These are phyloP conservation scores for Dothideomycetes sp. DNA, from an alignment of 2,329 filamentous ascomycete species.

Conservation along the genomic window DNA sequence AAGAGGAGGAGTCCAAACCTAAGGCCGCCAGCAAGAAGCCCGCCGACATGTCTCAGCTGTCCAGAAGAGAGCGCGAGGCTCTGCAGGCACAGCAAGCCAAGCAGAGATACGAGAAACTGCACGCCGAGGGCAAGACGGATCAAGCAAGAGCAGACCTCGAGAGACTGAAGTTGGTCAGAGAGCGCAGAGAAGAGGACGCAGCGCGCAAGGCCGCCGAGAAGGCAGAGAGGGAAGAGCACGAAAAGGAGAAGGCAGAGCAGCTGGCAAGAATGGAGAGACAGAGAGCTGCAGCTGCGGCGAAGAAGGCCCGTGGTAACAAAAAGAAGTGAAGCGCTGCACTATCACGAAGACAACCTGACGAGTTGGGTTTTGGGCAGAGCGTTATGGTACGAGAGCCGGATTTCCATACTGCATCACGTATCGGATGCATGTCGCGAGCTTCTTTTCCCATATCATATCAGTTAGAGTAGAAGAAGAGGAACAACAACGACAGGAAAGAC, in stretches of 20 bases:
- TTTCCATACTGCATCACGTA: too few relatives aligned
- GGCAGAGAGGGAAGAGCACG: constrained; percentile 42
- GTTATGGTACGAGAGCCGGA: too few relatives aligned
- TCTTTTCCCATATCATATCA: too few relatives aligned
- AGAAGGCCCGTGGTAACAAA: constrained; percentile 33
- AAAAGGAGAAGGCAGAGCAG: constrained; percentile 48
- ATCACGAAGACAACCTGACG: constrained; percentile 7
- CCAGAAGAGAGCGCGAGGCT: constrained; percentile 64
- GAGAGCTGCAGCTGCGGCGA: constrained; percentile 30
- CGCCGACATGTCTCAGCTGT: constrained; percentile 45
- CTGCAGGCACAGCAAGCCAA: constrained; percentile 79
- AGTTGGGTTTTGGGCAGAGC: neutral
- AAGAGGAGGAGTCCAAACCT: constrained; percentile 35
- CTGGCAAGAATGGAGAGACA: constrained; percentile 39
- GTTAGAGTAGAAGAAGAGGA: too few relatives aligned
- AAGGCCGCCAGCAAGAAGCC: constrained; percentile 44
- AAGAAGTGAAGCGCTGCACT: constrained; percentile 27
- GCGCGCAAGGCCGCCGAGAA: constrained; percentile 65
- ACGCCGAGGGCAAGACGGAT: constrained; percentile 92
- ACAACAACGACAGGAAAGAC: too few relatives aligned
- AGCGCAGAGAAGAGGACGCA: constrained; percentile 77
- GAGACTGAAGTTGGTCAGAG: constrained; percentile 68
- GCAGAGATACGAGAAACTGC: constrained; percentile 83
- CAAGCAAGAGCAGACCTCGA: constrained; percentile 86
- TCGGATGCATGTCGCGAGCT: too few relatives aligned